Evolutionary conservation across 139 green algal genomes (phyloP).

Genomic region (Desmodesmus armatus): DNA sequence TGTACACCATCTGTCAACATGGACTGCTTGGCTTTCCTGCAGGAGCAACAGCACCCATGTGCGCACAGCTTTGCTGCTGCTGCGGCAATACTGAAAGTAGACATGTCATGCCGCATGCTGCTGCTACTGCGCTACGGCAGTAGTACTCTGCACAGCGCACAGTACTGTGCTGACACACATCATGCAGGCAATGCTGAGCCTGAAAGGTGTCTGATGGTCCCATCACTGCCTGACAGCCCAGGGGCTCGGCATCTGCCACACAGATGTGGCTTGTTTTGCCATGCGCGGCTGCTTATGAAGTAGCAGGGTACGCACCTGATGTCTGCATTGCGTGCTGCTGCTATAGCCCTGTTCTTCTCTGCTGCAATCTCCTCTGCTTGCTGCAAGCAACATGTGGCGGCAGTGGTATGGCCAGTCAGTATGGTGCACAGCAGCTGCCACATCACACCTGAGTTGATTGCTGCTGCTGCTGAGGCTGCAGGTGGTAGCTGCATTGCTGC

Average conservation of each 20-base stretch:
- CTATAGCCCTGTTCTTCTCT: constrained; percentile 82
- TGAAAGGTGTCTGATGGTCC: too few relatives aligned
- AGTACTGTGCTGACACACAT: too few relatives aligned
- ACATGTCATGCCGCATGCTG: neutral
- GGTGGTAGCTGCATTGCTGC: neutral
- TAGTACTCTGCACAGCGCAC: too few relatives aligned
- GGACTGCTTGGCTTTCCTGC: constrained; percentile 68
- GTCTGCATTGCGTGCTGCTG: constrained; percentile 86
- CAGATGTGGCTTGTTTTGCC: too few relatives aligned
- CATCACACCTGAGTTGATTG: too few relatives aligned
- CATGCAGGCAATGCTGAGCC: too few relatives aligned
- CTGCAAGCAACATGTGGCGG: constrained; percentile 66
- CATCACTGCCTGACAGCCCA: too few relatives aligned
- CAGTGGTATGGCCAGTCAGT: neutral
- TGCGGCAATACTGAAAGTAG: neutral
- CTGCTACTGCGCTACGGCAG: too few relatives aligned
- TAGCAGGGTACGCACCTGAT: constrained; percentile 54
- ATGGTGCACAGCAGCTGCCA: neutral
- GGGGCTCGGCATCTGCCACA: too few relatives aligned
- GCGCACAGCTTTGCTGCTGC: neutral
- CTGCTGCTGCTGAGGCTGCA: too few relatives aligned
- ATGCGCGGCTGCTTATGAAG: too few relatives aligned
- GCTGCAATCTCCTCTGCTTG: constrained; percentile 68
- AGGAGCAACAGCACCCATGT: neutral
- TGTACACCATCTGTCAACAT: constrained; percentile 60